These are phyloP conservation scores for Rhizopus sp. DNA, from an alignment of 371 early-diverging fungal genomes.

Conservation along the genomic window DNA sequence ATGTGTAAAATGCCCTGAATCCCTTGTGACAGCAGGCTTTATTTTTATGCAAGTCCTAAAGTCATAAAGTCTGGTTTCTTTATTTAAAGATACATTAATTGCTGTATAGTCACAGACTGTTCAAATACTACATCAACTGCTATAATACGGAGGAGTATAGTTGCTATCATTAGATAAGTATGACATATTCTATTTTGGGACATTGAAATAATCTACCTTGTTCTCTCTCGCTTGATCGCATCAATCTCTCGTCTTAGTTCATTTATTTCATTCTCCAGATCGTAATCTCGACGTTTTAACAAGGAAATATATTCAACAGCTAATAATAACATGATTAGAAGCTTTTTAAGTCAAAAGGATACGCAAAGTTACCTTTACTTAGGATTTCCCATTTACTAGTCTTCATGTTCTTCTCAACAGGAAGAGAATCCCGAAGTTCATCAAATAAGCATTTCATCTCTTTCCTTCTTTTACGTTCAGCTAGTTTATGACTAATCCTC, in stretches of 20 bases:
- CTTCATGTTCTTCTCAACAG: slow-evolving; percentile 73
- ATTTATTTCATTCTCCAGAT: slow-evolving; percentile 50
- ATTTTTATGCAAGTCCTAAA: too few species aligned
- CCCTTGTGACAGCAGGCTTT: too few species aligned
- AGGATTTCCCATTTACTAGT: slow-evolving; percentile 89
- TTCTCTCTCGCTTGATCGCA: slow-evolving; percentile 35
- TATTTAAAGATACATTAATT: neutral
- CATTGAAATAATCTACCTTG: neutral
- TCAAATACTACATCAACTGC: neutral
- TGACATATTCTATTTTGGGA: too few species aligned
- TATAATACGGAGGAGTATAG: neutral
- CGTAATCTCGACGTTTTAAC: slow-evolving; percentile 54
- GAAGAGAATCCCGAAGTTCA: slow-evolving; percentile 72
- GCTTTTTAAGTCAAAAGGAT: neutral
- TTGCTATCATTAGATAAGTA: neutral
- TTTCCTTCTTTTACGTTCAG: slow-evolving; percentile 81
- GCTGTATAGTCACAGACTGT: neutral
- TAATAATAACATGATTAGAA: slow-evolving; percentile 10
- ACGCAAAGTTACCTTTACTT: slow-evolving; percentile 62
- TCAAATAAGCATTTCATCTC: slow-evolving; percentile 92
- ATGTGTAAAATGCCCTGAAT: too few species aligned
- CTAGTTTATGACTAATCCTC: slow-evolving; percentile 78
- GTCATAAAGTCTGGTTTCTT: neutral
- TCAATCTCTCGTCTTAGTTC: slow-evolving; percentile 41
- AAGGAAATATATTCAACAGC: slow-evolving; percentile 56